Evolutionary conservation across 108 stramenopile species (phyloP).

Genomic region (Bacterosira constricta): DNA sequence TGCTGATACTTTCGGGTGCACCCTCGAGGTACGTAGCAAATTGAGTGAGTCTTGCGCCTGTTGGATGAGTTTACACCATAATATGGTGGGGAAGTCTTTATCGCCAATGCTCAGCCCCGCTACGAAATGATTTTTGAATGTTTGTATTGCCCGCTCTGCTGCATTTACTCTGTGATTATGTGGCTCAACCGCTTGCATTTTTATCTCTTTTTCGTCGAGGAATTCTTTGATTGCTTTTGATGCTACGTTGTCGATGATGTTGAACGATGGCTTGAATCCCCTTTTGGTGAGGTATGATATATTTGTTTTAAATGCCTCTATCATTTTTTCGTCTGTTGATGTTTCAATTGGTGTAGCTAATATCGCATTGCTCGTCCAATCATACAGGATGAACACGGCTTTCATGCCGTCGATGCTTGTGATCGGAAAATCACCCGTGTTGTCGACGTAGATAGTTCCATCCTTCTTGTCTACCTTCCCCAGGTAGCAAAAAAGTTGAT

Average conservation of each 20-base stretch:
- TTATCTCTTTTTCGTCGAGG: background rate
- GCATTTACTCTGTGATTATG: no score
- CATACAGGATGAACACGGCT: no score
- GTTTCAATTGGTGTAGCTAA: conserved; percentile 4
- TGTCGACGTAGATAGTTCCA: no score
- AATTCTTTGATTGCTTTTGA: background rate
- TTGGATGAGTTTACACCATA: conserved; percentile 30
- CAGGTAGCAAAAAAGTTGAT: no score
- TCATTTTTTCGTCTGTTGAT: background rate
- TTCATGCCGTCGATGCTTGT: no score
- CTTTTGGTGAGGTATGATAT: background rate
- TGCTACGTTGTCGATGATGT: no score
- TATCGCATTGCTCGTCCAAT: no score
- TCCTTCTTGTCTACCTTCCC: no score
- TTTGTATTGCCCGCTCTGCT: conserved; percentile 38
- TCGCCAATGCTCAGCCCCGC: conserved; percentile 9
- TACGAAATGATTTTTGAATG: conserved; percentile 34
- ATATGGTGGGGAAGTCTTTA: conserved; percentile 16
- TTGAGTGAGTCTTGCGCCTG: conserved; percentile 40
- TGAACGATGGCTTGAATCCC: no score
- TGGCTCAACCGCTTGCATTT: conserved; percentile 8
- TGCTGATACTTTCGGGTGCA: conserved; percentile 24
- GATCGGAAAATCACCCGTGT: conserved; percentile 39
- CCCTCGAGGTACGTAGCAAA: conserved; percentile 29
- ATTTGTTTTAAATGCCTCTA: background rate